Conservation (phyloP, 163 green algal genomes). For the Volvox carteri region DNA sequence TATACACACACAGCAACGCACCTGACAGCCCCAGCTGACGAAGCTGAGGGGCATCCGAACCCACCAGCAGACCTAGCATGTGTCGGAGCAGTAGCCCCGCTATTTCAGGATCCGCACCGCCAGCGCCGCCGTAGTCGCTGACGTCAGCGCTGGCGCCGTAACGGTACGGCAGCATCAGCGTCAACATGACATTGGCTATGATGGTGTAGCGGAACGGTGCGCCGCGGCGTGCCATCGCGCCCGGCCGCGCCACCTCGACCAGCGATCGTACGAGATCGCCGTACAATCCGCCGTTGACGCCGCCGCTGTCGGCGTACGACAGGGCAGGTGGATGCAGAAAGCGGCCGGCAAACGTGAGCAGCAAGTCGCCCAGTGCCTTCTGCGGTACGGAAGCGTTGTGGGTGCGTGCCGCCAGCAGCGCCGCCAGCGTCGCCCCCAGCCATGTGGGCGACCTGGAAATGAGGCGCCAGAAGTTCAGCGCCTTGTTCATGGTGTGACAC, state of each 20-base stretch:
- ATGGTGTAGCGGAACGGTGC: constrained; percentile 34
- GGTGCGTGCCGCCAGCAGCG: constrained; percentile 19
- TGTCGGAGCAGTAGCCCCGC: constrained; percentile 4
- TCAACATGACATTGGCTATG: constrained; percentile 41
- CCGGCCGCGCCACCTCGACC: constrained; percentile 11
- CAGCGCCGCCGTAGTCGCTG: not conserved
- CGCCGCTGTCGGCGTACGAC: constrained; percentile 21
- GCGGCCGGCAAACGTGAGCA: constrained; percentile 5
- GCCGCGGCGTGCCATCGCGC: not conserved
- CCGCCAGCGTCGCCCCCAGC: constrained; percentile 3
- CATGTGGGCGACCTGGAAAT: not conserved
- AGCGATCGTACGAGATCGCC: not conserved
- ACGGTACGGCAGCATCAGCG: constrained; percentile 39
- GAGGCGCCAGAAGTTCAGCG: constrained; percentile 38
- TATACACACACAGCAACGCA: not conserved
- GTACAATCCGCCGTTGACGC: not conserved
- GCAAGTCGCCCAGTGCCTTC: constrained; percentile 19
- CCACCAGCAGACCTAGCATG: constrained; percentile 25
- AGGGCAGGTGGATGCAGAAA: constrained; percentile 15
- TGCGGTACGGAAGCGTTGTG: constrained; percentile 45
- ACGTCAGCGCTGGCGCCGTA: not conserved
- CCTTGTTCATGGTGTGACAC: not conserved
- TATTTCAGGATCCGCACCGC: not conserved
- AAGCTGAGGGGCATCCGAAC: constrained; percentile 35
- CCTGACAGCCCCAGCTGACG: constrained; percentile 45